phyloP scores from a whole-genome alignment of 257 asterid species.

The Gardenia jasminoides region DNA sequence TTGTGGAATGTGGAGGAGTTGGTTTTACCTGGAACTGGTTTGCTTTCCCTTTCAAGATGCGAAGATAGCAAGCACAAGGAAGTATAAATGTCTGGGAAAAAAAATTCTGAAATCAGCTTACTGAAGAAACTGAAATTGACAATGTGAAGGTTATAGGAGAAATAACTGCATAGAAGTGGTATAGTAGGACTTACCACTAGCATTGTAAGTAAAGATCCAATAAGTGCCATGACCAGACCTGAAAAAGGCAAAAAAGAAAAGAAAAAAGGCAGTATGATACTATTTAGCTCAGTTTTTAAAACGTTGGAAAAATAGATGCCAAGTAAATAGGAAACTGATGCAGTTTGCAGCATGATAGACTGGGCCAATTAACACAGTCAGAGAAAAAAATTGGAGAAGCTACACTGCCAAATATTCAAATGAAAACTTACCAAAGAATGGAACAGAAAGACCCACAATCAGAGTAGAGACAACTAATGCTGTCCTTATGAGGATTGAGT shows the following conservation, averaged over 20 bases:
- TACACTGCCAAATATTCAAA: neutral
- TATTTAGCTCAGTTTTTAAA: neutral
- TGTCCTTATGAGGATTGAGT: constrained; percentile 69
- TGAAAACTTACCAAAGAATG: constrained; percentile 68
- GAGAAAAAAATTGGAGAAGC: neutral
- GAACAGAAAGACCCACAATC: constrained; percentile 69
- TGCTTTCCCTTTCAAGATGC: constrained; percentile 68
- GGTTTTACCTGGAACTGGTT: constrained; percentile 54
- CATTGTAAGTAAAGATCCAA: constrained; percentile 90
- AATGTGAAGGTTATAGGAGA: neutral
- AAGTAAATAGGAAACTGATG: neutral
- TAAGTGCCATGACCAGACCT: constrained; percentile 87
- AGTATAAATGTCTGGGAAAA: constrained; percentile 69
- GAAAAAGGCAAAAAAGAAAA: constrained; percentile 9
- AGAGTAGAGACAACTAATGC: constrained; percentile 74
- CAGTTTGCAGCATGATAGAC: neutral
- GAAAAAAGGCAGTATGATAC: neutral
- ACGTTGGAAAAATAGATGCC: neutral
- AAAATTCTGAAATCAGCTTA: neutral
- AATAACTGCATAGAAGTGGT: neutral
- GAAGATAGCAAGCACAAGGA: constrained; percentile 87
- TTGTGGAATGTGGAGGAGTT: neutral
- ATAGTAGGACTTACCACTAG: constrained; percentile 59
- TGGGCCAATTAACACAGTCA: neutral
- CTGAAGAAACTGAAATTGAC: neutral